Base-by-base conservation (phyloP, 73 alveolate genomes). In the Stentor roeselii region DNA sequence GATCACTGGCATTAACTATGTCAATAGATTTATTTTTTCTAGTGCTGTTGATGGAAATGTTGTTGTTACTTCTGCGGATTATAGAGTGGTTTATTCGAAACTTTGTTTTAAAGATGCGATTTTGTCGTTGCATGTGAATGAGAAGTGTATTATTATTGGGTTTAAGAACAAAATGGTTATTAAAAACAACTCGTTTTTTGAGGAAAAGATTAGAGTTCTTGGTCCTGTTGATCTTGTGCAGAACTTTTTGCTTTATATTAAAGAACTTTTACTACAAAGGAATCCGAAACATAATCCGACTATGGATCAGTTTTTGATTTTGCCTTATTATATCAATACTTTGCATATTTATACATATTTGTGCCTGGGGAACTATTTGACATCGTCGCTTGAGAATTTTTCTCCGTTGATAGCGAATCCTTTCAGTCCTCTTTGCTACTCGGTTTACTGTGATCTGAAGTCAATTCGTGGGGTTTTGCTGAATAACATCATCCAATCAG, bases 231-330 rank as follows among this genome's bases (percentile, higher is more conserved):
- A 67, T 21, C 2, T 1, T 27, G 42, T 21, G 21, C 80, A 67
- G 41, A 21, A 21, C 37, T 67, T 30, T 67, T 32, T 30, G 21
- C 42, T 27, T 1, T 67, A 67, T 67, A n/a, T 67, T 21, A 21
- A 32, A 67, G 41, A 34, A 27, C 21, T 67, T 0, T 32, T 30
- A 27, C 14, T 34, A 21, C 27, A 34, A 1, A 36, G 14, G 14
- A 67, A 67, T 40, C 80, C 80, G 1, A 27, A n/a, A 32, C 80
- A 67, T 67, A 67, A 67, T 2, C 80, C 37, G 34, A 30, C 37
- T 67, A 67, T 67, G 80, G 80, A 67, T 2, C 80, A 67, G 34
- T 67, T 67, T 67, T 36, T 67, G 21, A 67, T 67, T 21, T 21
- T 67, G 27, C 80, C 80, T 2, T 32, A 67, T 21, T 32, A 21